Percentiles rank a stretch among this genome's conserved stretches.
Conservation (phyloP, 179 eudicot genomes). For the Beta lomatogona region DNA sequence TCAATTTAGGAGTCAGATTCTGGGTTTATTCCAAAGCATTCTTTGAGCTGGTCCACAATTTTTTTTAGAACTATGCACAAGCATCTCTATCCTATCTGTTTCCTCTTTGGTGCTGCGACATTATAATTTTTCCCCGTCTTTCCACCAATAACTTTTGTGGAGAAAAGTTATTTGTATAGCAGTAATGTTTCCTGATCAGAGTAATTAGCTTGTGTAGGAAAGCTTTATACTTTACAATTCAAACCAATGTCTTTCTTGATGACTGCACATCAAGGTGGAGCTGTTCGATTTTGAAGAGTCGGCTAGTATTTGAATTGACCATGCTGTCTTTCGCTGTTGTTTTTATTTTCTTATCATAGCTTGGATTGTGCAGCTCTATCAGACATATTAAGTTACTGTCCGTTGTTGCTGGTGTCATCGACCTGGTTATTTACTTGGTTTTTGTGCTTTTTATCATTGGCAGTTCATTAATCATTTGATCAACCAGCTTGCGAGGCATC, state of each 20-base stretch:
- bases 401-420: background rate
- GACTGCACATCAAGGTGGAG: background rate
- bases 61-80: background rate
- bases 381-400: background rate
- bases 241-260: background rate
- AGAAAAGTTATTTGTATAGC: background rate
- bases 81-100: background rate
- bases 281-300: background rate
- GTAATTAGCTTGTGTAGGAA: background rate
- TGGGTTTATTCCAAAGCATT: no score
- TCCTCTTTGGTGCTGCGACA: background rate
- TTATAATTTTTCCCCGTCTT: background rate
- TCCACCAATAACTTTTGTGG: background rate
- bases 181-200: background rate
- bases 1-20: background rate
- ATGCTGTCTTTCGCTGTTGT: background rate
- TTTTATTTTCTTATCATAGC: background rate
- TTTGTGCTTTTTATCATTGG: slow-evolving; percentile 17
- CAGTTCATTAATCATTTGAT: slow-evolving; percentile 94
- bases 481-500: slow-evolving; percentile 93
- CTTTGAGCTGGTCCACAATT: background rate
- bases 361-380: background rate
- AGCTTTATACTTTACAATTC: background rate
- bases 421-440: background rate
- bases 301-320: background rate